Conservation (phyloP, 1,284 basidiomycete genomes). For the Volvariella volvacea region DNA sequence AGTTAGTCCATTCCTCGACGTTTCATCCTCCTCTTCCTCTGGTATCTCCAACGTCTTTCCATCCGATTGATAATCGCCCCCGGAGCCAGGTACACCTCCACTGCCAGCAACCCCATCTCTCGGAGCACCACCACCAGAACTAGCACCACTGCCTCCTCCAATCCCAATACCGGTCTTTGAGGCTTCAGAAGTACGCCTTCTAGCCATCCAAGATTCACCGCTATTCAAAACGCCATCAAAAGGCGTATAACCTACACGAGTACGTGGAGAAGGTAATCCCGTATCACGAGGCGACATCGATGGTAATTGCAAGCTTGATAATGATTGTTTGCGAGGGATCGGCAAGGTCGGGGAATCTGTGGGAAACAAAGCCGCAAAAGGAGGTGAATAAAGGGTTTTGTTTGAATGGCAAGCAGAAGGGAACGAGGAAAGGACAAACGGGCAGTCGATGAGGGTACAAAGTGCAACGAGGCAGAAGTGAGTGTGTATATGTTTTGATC, state of each 20-base stretch:
- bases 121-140: conserved; percentile 4
- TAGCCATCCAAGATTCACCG: conserved; percentile 60
- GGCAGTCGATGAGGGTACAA: no score
- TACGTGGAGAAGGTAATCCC: conserved; percentile 58
- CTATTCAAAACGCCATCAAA: conserved; percentile 69
- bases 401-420: not conserved
- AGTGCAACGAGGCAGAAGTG: no score
- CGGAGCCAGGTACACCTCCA: no score
- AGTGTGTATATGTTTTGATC: no score
- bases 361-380: conserved; percentile 4
- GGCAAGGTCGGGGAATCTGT: conserved; percentile 24
- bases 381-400: not conserved
- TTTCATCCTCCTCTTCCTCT: conserved; percentile 49
- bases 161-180: conserved; percentile 26
- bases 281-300: conserved; percentile 51
- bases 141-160: conserved; percentile 13
- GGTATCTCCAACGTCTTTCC: conserved; percentile 40
- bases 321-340: conserved; percentile 63
- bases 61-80: conserved; percentile 27
- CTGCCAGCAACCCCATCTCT: no score
- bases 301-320: conserved; percentile 51
- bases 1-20: not conserved
- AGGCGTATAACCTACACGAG: conserved; percentile 48
- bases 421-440: no score
- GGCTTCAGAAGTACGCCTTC: conserved; percentile 51